These are phyloP conservation scores for Schizosaccharomyces octosporus DNA, from an alignment of 805 yeast genomes.

Conservation along the genomic window DNA sequence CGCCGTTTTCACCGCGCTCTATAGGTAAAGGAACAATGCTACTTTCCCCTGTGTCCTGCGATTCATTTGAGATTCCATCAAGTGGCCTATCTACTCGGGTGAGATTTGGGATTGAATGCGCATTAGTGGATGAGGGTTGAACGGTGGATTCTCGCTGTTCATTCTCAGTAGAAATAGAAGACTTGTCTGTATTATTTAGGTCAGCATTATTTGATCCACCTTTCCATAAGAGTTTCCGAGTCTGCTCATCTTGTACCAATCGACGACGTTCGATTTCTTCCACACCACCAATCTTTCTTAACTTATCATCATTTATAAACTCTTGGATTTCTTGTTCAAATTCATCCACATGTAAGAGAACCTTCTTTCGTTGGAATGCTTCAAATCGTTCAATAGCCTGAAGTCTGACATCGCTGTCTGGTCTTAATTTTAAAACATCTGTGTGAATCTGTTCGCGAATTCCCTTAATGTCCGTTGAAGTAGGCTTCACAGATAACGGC, in stretches of 20 bases:
- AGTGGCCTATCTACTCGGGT: too few relatives aligned
- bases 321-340: constrained; percentile 69
- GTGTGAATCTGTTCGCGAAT: constrained; percentile 42
- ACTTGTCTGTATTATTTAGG: constrained; percentile 5
- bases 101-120: too few relatives aligned
- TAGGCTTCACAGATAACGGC: constrained; percentile 12
- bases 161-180: too few relatives aligned
- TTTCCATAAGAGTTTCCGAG: constrained; percentile 22
- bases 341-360: constrained; percentile 28
- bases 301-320: constrained; percentile 53
- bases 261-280: constrained; percentile 61
- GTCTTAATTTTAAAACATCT: constrained; percentile 56
- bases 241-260: constrained; percentile 41
- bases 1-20: too few relatives aligned
- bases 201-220: constrained; percentile 5
- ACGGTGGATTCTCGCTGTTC: too few relatives aligned
- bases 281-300: constrained; percentile 70
- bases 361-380: constrained; percentile 42
- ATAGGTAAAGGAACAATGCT: too few relatives aligned
- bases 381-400: constrained; percentile 83
- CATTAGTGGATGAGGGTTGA: too few relatives aligned
- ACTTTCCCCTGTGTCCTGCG: too few relatives aligned
- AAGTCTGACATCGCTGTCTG: constrained; percentile 62
- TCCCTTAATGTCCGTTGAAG: not conserved
- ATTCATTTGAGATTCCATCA: too few relatives aligned